Base-by-base conservation (phyloP, 495 filamentous ascomycete genomes). In the Neurospora tetraspora region DNA sequence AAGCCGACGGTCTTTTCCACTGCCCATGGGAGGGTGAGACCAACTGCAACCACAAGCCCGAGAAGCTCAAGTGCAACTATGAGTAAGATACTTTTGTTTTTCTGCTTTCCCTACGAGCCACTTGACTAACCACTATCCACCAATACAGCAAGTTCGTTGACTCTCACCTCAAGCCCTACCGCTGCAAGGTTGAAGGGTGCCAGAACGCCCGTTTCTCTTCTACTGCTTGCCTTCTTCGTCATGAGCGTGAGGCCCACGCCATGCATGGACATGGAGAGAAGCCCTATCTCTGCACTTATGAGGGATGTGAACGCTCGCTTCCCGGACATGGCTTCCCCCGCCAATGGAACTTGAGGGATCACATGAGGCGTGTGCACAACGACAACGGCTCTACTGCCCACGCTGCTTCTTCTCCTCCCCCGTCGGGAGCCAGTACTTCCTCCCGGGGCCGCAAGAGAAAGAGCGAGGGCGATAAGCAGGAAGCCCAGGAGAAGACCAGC, bases 31-130 rank as follows among this genome's bases (percentile, higher is more conserved):
- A 92, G 81, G 88, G 88, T 80, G 86, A 92, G 74, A 82, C 89
- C 53, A 88, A 86, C 73, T 96, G 94, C 88, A 90, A 87, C 79
- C 93, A 96, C 86, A 90, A 91, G 77, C 89, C 93, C 27, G 94
- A 93, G 75, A 94, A 93, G 81, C 91, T 97, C 74, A 97, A 97
- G 87, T 98, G 94, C 89, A 94, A 96, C 82, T 98, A 97, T 81
- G 93, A 97, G 94, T 94, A 91, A 88, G 91, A 78, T 37, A 40
- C 27, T 73, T 38, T 72, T 69, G 39, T 27, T 53, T 3, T 68
- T 43, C 68, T 79, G 73, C 40, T 42, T 69, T 61, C 73, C 73
- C 27, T 71, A 23, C 69, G 38, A 20, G 53, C 4, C 20, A 70
- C 37, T 61, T 69, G 71, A 76, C 76, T 82, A 78, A 84, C 71